Percentiles rank a stretch among this genome's conserved stretches.
phyloP scores from a whole-genome alignment of 2,329 filamentous ascomycete genomes.

The Cladobotryum protrusum region DNA sequence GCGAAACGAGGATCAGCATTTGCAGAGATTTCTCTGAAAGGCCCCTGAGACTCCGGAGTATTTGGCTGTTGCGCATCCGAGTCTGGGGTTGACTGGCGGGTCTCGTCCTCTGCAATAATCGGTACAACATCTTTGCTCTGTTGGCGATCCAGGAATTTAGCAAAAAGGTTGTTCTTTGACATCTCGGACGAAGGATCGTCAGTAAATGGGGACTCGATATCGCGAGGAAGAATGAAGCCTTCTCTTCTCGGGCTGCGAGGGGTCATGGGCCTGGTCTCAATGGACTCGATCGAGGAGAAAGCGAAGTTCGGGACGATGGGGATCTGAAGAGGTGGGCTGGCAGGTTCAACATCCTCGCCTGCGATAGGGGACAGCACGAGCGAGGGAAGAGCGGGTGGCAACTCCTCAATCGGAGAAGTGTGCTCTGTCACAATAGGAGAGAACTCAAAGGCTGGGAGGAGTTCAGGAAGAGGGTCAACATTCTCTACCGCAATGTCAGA shows the following conservation, averaged over 20 bases:
- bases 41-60: conserved; percentile 50
- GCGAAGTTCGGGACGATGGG: conserved; percentile 26
- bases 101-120: conserved; percentile 60
- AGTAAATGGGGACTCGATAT: conserved; percentile 28
- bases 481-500: conserved; percentile 27
- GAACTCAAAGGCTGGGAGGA: conserved; percentile 20
- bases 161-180: conserved; percentile 35
- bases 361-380: conserved; percentile 33
- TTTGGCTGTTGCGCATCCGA: conserved; percentile 29
- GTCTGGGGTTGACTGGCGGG: conserved; percentile 45
- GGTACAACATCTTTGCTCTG: conserved; percentile 35
- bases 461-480: conserved; percentile 30
- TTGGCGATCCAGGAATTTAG: conserved; percentile 39
- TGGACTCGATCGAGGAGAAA: conserved; percentile 40
- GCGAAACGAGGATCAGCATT: conserved; percentile 42
- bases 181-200: conserved; percentile 31
- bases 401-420: conserved; percentile 29
- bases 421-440: conserved; percentile 24
- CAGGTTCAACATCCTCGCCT: conserved; percentile 27
- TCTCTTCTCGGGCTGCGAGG: conserved; percentile 48
- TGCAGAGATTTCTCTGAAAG: conserved; percentile 57
- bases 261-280: conserved; percentile 41
- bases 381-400: conserved; percentile 17
- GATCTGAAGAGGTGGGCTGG: conserved; percentile 16
- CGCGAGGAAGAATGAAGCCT: conserved; percentile 50